phyloP scores from a whole-genome alignment of 345 rosid species.

The Melaleuca alternifolia region DNA sequence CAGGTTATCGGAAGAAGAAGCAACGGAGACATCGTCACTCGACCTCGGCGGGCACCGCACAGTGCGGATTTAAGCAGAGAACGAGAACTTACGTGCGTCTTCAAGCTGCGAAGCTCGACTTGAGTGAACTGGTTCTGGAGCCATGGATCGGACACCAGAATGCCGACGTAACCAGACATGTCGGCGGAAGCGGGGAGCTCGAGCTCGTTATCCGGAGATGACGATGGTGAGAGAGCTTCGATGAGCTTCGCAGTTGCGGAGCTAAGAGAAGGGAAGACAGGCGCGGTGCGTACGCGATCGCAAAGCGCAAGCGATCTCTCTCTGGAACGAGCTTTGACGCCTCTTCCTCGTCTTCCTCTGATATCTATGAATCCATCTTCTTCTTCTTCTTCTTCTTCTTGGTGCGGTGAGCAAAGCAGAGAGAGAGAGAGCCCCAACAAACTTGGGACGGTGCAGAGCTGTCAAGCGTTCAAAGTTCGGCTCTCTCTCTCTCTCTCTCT shows the following conservation, averaged over 20 bases:
- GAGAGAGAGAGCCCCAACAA: conserved; percentile 6
- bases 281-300: not conserved
- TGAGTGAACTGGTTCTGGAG: conserved; percentile 99
- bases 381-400: not conserved
- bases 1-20: not conserved
- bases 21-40: not conserved
- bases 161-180: conserved; percentile 86
- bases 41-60: not conserved
- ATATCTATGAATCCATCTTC: not conserved
- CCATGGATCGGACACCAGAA: conserved; percentile 92
- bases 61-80: not conserved
- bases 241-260: not conserved
- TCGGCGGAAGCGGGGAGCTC: not conserved
- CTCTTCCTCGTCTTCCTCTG: not conserved
- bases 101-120: conserved; percentile 96
- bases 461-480: conserved; percentile 15
- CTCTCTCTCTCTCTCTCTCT: not conserved
- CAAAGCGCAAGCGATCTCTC: not conserved
- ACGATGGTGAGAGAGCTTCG: not conserved
- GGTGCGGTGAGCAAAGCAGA: not conserved
- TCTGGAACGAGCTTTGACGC: not conserved
- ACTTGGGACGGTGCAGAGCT: conserved; percentile 37
- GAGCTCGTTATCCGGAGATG: not conserved
- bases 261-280: not conserved
- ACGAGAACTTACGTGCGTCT: conserved; percentile 53